Evolutionary conservation across 345 rosid species (phyloP), one percentile per base, ranked within the genome.

Genomic region (Citrus glauca): DNA sequence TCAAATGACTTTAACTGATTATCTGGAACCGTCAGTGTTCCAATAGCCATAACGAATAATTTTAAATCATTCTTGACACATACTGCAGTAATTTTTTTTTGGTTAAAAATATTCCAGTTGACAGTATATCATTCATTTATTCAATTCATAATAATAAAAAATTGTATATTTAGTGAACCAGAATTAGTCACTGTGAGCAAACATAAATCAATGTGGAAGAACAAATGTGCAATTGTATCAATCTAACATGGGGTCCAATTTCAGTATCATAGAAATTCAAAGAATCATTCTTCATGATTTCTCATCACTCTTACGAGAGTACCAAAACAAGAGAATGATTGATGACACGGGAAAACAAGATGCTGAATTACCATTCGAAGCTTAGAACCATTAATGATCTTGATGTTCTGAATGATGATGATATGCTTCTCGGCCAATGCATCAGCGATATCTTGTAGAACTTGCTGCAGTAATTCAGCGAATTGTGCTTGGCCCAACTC

Each of bases 401-500:
- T 89, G 72, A 89, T 80, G 28, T 89, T 85, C 53, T 80, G 94
- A 79, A 85, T 22, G 69, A 90, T 62, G 19, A 84, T 82, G 40
- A 92, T 74, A 53, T 85, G 89, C 60, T 90, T 88, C 71, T 82
- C 71, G 48, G 88, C 71, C 78, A 94, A 90, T 57, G 82, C 85
- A 78, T 93, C 90, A 22, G 94, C 89, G 72, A 92, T 72, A 61
- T 91, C 98, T 83, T 93, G 94, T 77, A 94, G 81, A 80, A 94
- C 82, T 55, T 88, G 88, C 81, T 91, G 98, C 48, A 94, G 90
- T 50, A 89, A 75, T 66, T 93, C 84, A 1, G 98, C 97, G 81
- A 94, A 94, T 81, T 94, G 98, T 77, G 97, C 90, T 81, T 92
- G 97, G 63, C 98, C 98, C 69, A 94, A 80, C 68, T 89, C 91